These are phyloP conservation scores for Diaporthe destruens DNA, from an alignment of 2,329 filamentous ascomycete species.

Conservation along the genomic window DNA sequence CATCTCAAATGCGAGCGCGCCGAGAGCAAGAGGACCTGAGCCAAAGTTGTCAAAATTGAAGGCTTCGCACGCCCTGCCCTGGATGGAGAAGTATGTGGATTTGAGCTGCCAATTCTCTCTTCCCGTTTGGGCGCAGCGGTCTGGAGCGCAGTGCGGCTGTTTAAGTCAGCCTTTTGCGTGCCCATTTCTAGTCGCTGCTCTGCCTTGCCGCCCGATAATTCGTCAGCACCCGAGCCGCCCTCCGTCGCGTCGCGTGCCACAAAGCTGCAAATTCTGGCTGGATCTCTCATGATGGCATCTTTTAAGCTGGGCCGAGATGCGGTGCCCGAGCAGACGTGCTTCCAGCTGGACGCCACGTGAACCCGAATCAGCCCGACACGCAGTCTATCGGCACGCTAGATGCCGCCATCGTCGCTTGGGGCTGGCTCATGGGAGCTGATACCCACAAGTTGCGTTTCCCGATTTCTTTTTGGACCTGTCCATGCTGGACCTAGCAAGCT, in stretches of 20 bases:
- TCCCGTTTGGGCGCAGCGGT: not conserved
- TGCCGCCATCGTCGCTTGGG: constrained; percentile 12
- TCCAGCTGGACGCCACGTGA: constrained; percentile 30
- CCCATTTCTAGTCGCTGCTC: not conserved
- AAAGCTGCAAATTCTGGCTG: not conserved
- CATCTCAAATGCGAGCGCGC: not conserved
- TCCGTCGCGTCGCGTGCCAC: not conserved
- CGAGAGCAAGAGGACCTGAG: not conserved
- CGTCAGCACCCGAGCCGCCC: not conserved
- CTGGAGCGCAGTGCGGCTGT: not conserved
- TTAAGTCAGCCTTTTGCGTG: not conserved
- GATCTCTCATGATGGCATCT: not conserved
- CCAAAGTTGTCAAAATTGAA: not conserved
- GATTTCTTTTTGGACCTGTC: not conserved
- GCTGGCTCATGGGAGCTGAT: not conserved
- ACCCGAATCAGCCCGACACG: constrained; percentile 15
- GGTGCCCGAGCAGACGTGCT: not conserved
- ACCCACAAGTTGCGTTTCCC: not conserved
- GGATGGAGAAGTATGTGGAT: not conserved
- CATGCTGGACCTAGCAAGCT: constrained; percentile 3
- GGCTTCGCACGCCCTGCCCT: not conserved
- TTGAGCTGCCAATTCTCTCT: not conserved
- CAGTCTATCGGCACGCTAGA: constrained; percentile 31
- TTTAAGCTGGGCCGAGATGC: not conserved
- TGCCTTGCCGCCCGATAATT: not conserved